phyloP scores from a whole-genome alignment of 139 green algal species.

The Coelastrella sp. region DNA sequence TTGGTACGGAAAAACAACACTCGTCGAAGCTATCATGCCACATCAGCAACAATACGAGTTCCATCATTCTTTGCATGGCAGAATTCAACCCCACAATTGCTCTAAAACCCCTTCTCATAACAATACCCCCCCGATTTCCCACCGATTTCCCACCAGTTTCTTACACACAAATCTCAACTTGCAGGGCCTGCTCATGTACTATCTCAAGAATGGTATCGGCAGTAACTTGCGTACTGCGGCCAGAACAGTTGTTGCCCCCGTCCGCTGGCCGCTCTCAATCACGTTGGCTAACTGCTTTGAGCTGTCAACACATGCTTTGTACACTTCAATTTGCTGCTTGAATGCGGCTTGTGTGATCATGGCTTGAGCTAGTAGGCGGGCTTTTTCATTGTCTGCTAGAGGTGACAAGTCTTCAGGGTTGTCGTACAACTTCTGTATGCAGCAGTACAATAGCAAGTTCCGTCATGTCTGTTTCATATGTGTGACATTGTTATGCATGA shows the following conservation, averaged over 20 bases:
- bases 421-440: constrained; percentile 2
- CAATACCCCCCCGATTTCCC: too few species aligned
- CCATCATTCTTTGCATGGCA: too few species aligned
- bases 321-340: constrained; percentile 24
- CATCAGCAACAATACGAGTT: too few species aligned
- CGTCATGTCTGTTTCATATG: too few species aligned
- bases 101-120: too few species aligned
- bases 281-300: constrained; percentile 46
- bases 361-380: constrained; percentile 22
- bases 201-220: constrained; percentile 14
- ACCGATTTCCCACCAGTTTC: too few species aligned
- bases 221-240: not conserved
- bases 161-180: too few species aligned
- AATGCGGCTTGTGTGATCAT: not conserved
- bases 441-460: too few species aligned
- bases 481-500: too few species aligned
- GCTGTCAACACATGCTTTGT: constrained; percentile 31
- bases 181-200: not conserved
- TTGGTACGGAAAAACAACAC: too few species aligned
- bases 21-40: too few species aligned
- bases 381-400: constrained; percentile 1
- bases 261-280: constrained; percentile 37
- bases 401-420: constrained; percentile 30
- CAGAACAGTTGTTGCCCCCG: constrained; percentile 1
- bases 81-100: too few species aligned